Conservation (phyloP, 208 protist species). For the Crithidia sp. region DNA sequence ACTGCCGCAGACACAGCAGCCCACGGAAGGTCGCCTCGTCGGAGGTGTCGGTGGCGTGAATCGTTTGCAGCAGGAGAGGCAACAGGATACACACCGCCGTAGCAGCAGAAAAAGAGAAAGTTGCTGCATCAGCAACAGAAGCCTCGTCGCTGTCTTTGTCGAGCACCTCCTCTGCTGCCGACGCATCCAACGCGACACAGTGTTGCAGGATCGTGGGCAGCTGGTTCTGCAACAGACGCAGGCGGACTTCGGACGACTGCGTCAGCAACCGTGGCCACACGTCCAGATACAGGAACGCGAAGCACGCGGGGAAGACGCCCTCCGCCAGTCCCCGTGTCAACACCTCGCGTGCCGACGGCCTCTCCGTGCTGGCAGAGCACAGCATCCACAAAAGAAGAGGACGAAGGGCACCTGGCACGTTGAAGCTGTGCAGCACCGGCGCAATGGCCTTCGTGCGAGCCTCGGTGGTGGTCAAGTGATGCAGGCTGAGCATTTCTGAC, state of each 20-base stretch:
- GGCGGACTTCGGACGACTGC: conserved; percentile 50
- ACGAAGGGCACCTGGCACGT: conserved; percentile 16
- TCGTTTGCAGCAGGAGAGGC: conserved; percentile 58
- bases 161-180: not conserved
- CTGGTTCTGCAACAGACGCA: conserved; percentile 48
- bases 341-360: conserved; percentile 55
- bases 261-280: conserved; percentile 60
- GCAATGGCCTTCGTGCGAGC: conserved; percentile 16
- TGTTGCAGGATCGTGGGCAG: conserved; percentile 12
- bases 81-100: conserved; percentile 42
- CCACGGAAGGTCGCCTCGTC: conserved; percentile 59
- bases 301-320: conserved; percentile 59
- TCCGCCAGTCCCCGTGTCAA: conserved; percentile 28
- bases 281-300: conserved; percentile 38
- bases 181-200: conserved; percentile 7
- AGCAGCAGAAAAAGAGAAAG: not conserved
- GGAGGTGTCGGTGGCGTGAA: conserved; percentile 31
- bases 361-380: conserved; percentile 27
- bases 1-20: conserved; percentile 42
- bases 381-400: conserved; percentile 42
- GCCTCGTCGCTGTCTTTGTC: no score
- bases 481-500: conserved; percentile 65
- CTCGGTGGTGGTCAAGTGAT: conserved; percentile 24
- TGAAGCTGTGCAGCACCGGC: conserved; percentile 22
- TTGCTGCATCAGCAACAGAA: no score